These are phyloP conservation scores for Chalciporus pseudorubinellus DNA, from an alignment of 768 basidiomycete genomes.

Conservation along the genomic window DNA sequence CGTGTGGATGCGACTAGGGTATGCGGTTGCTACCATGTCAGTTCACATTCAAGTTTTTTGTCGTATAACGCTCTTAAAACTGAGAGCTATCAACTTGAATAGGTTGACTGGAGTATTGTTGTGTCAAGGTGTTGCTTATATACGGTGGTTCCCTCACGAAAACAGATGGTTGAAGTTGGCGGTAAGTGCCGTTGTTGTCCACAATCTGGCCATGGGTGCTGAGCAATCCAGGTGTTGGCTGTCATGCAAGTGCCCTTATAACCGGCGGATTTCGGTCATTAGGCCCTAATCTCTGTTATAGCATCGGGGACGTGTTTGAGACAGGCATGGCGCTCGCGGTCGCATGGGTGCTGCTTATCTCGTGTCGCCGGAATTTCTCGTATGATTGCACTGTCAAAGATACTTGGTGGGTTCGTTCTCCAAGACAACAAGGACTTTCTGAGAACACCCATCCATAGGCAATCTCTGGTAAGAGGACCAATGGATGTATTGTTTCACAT, in stretches of 20 bases:
- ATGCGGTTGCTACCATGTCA: too few relatives aligned
- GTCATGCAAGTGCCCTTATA: not conserved
- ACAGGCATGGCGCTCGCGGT: not conserved
- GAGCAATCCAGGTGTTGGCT: constrained; percentile 2
- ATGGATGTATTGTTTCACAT: not conserved
- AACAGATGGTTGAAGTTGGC: not conserved
- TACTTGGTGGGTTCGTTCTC: not conserved
- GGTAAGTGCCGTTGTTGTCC: not conserved
- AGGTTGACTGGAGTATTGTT: constrained; percentile 5
- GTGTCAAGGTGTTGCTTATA: constrained; percentile 2
- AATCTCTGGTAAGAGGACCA: not conserved
- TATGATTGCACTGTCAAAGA: not conserved
- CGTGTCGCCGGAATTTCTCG: constrained; percentile 1
- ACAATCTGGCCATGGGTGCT: too few relatives aligned
- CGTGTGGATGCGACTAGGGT: too few relatives aligned
- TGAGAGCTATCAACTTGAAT: not conserved
- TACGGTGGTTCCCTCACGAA: constrained; percentile 4
- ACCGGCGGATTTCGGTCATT: not conserved
- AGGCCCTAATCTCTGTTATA: not conserved
- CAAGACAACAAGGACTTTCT: not conserved
- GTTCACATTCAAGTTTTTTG: too few relatives aligned
- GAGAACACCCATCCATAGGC: not conserved
- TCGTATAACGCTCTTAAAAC: not conserved
- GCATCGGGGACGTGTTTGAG: not conserved
- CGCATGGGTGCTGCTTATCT: constrained; percentile 1